Evolutionary conservation across 2,329 filamentous ascomycete genomes (phyloP).

Genomic region (Hymenoscyphus scutula): DNA sequence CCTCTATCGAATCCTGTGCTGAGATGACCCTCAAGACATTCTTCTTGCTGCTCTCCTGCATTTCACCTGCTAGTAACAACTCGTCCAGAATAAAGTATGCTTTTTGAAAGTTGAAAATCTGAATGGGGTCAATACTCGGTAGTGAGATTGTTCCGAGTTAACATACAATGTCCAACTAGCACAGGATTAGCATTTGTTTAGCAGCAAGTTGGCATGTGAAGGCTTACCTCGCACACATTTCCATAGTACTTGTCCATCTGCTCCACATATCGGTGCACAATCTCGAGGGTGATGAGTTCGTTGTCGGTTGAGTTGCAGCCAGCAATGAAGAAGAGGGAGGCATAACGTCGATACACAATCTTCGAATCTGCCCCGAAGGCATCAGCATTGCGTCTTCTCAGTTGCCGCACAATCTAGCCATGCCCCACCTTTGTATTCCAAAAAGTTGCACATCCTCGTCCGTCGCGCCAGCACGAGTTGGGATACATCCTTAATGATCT

Average conservation of each 20-base stretch:
- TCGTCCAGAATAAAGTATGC: constrained; percentile 99
- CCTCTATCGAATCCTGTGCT: constrained; percentile 95
- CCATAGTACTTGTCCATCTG: constrained; percentile 99
- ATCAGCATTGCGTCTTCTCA: constrained; percentile 18
- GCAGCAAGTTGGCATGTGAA: neutral
- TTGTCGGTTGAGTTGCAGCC: constrained; percentile 97
- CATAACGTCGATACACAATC: constrained; percentile 97
- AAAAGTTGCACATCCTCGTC: constrained; percentile 99
- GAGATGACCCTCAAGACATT: constrained; percentile 94
- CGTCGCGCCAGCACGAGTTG: constrained; percentile 93
- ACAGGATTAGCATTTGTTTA: constrained; percentile 14
- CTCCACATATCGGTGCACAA: constrained; percentile 98
- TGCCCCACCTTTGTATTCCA: constrained; percentile 99
- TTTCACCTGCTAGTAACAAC: constrained; percentile 87
- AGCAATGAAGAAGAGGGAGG: constrained; percentile 98
- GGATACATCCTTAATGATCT: constrained; percentile 99
- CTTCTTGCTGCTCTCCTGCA: constrained; percentile 99
- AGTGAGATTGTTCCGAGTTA: neutral
- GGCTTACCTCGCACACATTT: constrained; percentile 88
- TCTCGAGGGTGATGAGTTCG: constrained; percentile 95
- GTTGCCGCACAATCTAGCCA: neutral
- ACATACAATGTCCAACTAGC: constrained; percentile 32
- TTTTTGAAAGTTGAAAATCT: constrained; percentile 99
- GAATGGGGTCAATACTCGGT: constrained; percentile 6
- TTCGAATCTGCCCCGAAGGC: constrained; percentile 71